Conservation (phyloP, 768 basidiomycete species). For the Clavulina sp. region DNA sequence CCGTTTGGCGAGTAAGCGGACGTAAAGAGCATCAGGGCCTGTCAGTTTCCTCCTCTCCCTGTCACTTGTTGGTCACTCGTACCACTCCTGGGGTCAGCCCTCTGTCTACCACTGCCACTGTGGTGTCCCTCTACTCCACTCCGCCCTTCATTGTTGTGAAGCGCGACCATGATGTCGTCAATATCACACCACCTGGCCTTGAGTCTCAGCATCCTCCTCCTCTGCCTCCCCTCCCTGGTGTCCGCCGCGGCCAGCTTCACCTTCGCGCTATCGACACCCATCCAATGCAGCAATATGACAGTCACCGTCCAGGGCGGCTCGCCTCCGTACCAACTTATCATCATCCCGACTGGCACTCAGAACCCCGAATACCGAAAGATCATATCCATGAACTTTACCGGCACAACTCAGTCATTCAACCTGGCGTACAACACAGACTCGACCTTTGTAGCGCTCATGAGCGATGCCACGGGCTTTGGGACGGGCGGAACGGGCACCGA, state of each 20-base stretch:
- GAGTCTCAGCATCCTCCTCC: background rate
- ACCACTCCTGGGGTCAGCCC: too few relatives aligned
- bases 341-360: conserved; percentile 1
- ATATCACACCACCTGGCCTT: too few relatives aligned
- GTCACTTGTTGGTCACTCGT: too few relatives aligned
- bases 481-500: conserved; percentile 8
- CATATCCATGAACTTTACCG: conserved; percentile 3
- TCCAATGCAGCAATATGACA: background rate
- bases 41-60: too few relatives aligned
- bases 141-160: too few relatives aligned
- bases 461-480: conserved; percentile 9
- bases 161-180: too few relatives aligned
- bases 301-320: background rate
- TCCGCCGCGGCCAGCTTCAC: background rate
- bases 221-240: background rate
- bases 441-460: conserved; percentile 8
- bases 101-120: too few relatives aligned
- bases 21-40: too few relatives aligned
- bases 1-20: too few relatives aligned
- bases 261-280: background rate
- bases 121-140: too few relatives aligned
- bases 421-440: conserved; percentile 8
- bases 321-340: background rate
- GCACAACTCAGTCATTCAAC: conserved; percentile 6
- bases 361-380: conserved; percentile 9